Base-by-base conservation (phyloP, 805 yeast species). In the Yueomyces sp. region DNA sequence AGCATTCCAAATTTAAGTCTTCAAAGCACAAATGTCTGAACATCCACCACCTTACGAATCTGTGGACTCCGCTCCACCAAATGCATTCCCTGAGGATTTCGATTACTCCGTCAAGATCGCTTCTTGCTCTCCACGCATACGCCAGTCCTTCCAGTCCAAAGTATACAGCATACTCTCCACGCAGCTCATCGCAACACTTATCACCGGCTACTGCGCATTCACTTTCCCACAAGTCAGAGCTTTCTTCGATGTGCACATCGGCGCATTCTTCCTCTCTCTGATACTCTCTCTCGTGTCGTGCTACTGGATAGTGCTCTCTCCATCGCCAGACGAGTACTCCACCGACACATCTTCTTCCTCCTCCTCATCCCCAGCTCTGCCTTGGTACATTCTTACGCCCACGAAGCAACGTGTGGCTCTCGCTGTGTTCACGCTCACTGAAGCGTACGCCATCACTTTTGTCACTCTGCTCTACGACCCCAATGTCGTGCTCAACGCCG, bases 51-150 rank as follows among this genome's bases (percentile, higher is more conserved):
- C 42, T 36, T 42, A 40, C 33, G 40, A 39, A 27, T 36, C 32
- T 11, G 32, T 29, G 28, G 36, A n/a, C 36, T 37, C 26, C 11
- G n/a, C n/a, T 5, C 8, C n/a, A 36, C 80, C 81, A 3, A 83
- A 85, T 52, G 19, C 19, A 19, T 19, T 19, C 19, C 19, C 19
- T 19, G 19, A 19, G 19, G 94, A 85, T 62, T 86, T 85, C 74
- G 86, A 85, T 59, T 85, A 80, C 61, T 76, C 82, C 34, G 81
- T 82, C 5, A 72, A 74, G 42, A 94, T 86, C 28, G 76, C 86
- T 3, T 78, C 82, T 32, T 85, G 95, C 62, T 84, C 81, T 46
- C 65, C 84, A 42, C 76, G 81, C 12, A 69, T 86, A 37, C 76
- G 95, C 52, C 83, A 81, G 50, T 71, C 78, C 59, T 86, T 86